Evolutionary conservation across 306 rosid genomes (phyloP).

Genomic region (Rosa chinensis): DNA sequence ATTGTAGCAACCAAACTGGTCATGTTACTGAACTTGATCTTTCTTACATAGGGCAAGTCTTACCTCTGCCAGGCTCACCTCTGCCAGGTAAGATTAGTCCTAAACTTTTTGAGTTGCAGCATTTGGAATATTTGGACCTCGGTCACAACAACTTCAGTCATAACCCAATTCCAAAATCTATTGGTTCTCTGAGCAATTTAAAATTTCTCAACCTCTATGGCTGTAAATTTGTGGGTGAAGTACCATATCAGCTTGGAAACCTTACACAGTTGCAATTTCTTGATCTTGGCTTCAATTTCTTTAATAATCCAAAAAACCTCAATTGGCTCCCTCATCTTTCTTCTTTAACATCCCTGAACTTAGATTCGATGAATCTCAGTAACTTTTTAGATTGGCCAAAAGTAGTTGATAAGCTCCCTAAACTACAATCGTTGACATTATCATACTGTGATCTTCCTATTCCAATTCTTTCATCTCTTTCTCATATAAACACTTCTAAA

Average conservation of each 20-base stretch:
- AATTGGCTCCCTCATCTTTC: background rate
- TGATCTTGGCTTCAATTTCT: background rate
- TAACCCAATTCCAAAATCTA: no score
- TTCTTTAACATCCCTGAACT: background rate
- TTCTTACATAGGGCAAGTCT: accelerated
- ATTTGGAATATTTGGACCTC: no score
- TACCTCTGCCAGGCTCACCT: no score
- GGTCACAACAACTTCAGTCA: no score
- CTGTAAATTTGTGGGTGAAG: background rate
- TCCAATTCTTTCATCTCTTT: background rate
- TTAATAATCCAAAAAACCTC: background rate
- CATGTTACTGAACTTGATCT: no score
- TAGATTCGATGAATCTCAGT: background rate
- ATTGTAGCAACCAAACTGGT: no score
- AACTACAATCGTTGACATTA: background rate
- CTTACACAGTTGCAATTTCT: background rate
- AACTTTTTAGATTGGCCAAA: background rate
- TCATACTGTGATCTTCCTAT: background rate
- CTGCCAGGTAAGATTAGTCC: no score
- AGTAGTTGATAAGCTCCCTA: background rate
- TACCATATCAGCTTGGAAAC: background rate
- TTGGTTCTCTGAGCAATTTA: no score
- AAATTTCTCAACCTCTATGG: background rate
- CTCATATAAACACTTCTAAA: background rate
- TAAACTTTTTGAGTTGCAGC: no score